Evolutionary conservation across 805 yeast genomes (phyloP), one percentile per base, ranked within the genome.

Genomic region (Saturnispora sanitii): DNA sequence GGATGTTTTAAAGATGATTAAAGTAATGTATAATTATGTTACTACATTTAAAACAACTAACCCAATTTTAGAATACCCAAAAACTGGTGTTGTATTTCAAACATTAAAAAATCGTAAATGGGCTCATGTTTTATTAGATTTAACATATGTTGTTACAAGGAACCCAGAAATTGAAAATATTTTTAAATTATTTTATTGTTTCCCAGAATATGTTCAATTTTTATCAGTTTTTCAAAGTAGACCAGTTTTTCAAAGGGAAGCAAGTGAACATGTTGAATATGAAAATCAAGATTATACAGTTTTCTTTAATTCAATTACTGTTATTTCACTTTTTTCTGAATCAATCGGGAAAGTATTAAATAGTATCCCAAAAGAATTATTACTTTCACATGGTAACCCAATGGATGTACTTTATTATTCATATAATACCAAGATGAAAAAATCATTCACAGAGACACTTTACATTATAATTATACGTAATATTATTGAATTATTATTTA

Each of bases 281-380:
- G 98, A 90, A 55, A 79, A 78, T 34, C 84, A 83, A 25, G 90
- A 84, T 38, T 92, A 88, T 67, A 72, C 80, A 1, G 71, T 77
- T 2, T 80, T 70, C 51, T 81, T 81, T 56, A 81, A 80, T 46
- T 75, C 81, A 1, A 58, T 79, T 44, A 79, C 83, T 40, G 82
- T 78, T 3, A 68, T 84, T 0, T 70, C 80, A 8, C 80, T 81
- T 44, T 70, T 77, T 48, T 70, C 73, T 0, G 82, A 76, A 44
- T 64, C 64, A 44, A 61, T 76, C 11, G 71, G 79, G 0, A 72
- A 67, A 43, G 58, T 74, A 4, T 56, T 75, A 7, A 53, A 56
- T 38, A 57, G 54, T 22, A 25, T 48, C 13, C 35, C 46, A 4
- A 47, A 46, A 22, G 41, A 42, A 1, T 21, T 31, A n/a, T 19